Evolutionary conservation across 2,329 filamentous ascomycete genomes (phyloP), one percentile per base, ranked within the genome.

Genomic region (Teratosphaeria nubilosa): DNA sequence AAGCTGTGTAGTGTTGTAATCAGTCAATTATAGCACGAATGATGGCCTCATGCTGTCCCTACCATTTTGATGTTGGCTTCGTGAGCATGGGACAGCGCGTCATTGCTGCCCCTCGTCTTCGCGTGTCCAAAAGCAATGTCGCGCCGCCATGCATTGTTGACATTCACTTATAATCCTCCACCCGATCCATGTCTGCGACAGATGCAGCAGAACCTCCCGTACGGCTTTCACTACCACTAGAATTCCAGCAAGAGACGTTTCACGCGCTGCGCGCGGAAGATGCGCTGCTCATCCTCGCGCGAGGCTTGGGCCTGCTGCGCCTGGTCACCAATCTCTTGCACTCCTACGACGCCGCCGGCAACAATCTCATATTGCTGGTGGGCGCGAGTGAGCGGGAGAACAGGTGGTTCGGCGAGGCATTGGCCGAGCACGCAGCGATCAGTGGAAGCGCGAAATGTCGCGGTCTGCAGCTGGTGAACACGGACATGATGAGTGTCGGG

Each of bases 201-300:
- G 51, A 53, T 32, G 30, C 4, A 30, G 22, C n/a, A 30, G 13
- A 53, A 30, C 25, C 60, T 65, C 86, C 87, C 61, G 87, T 92
- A 76, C 91, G 90, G 78, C 82, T 92, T 64, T 91, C 88, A 61
- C 80, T 92, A 61, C 88, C 88, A 63, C 78, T 90, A 78, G 80
- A 91, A 80, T 99, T 95, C 74, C 94, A 99, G 78, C 91, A 97
- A 77, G 87, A 90, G 69, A 84, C 97, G 68, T 97, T 97, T 78
- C 90, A 88, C 72, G 88, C 94, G 76, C 84, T 95, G 65, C 87
- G 90, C 63, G 79, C 85, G 61, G 89, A 96, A 77, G 94, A 99
- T 88, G 88, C 95, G 74, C 86, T 99, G 63, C 87, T 97, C 67
- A 81, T 99, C 57, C 82, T 97, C 57, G 94, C 92, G 50, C 88